Conservation (phyloP, 495 filamentous ascomycete species). For the Immersiella caudata region DNA sequence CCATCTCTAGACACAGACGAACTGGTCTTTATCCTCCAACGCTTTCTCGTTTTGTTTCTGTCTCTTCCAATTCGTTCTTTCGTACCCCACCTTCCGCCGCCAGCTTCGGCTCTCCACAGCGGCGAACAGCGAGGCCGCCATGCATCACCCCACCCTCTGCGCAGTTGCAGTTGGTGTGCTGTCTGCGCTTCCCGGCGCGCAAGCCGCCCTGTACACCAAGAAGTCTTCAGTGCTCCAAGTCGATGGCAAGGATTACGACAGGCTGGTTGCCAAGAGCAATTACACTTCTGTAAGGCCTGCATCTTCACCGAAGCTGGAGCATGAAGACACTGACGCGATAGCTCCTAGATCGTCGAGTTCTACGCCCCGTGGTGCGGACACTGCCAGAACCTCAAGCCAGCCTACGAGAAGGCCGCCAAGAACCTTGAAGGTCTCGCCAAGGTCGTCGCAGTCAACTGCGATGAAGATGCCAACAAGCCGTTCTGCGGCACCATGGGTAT, state of each 20-base stretch:
- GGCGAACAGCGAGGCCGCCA: conserved; percentile 23
- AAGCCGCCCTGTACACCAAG: conserved; percentile 80
- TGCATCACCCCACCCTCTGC: conserved; percentile 52
- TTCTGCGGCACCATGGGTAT: conserved; percentile 89
- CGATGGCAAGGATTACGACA: conserved; percentile 79
- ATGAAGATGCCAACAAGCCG: conserved; percentile 89
- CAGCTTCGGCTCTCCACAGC: conserved; percentile 6
- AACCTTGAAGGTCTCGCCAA: conserved; percentile 87
- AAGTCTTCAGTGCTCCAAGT: conserved; percentile 86
- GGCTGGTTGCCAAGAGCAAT: conserved; percentile 84
- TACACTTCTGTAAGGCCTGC: conserved; percentile 75
- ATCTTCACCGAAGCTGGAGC: conserved; percentile 14
- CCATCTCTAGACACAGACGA: conserved; percentile 3
- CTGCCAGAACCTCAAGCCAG: conserved; percentile 92
- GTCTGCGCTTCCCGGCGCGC: conserved; percentile 60
- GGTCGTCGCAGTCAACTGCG: conserved; percentile 93
- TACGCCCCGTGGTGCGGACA: conserved; percentile 97
- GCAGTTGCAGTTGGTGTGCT: conserved; percentile 50
- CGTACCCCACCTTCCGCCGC: conserved; percentile 22
- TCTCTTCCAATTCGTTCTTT: not conserved
- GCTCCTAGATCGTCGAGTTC: conserved; percentile 67
- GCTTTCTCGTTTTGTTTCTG: not conserved
- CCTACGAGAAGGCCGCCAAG: conserved; percentile 91
- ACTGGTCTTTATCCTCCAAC: conserved; percentile 11
- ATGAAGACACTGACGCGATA: conserved; percentile 6